These are phyloP conservation scores for Castanea mollissima DNA, from an alignment of 306 rosid genomes.

Conservation along the genomic window DNA sequence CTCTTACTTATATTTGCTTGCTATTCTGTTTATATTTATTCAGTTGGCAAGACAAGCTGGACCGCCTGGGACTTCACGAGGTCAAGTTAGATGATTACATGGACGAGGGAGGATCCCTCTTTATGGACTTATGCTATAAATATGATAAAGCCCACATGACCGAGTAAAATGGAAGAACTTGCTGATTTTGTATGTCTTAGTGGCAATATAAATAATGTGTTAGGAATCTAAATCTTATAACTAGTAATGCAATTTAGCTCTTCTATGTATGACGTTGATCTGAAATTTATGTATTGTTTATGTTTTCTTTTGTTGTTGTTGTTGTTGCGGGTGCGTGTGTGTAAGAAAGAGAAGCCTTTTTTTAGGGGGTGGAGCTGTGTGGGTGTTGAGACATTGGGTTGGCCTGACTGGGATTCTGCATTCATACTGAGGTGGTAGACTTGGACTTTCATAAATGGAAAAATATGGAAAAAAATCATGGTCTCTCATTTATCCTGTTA, in stretches of 20 bases:
- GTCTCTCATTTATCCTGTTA: no score
- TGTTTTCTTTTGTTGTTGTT: no score
- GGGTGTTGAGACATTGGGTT: no score
- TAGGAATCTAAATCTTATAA: not conserved
- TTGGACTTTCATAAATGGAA: no score
- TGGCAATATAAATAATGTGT: not conserved
- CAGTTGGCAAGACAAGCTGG: conserved; percentile 51
- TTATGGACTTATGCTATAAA: not conserved
- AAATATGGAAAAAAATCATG: no score
- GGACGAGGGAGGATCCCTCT: not conserved
- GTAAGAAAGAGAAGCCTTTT: no score
- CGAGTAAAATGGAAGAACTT: not conserved
- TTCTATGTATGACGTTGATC: no score
- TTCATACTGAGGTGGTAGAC: no score
- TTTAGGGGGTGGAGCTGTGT: no score
- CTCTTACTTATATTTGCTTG: not conserved
- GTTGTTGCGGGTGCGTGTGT: no score
- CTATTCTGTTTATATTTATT: not conserved
- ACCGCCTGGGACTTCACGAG: not conserved
- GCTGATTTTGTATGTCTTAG: not conserved
- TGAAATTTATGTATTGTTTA: no score
- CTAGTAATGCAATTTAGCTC: not conserved
- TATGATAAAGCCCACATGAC: not conserved
- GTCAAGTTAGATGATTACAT: not conserved
- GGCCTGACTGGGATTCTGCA: no score